A percentile compares a stretch with the other conserved stretches of the same genome.
phyloP scores from a whole-genome alignment of 305 asterid genomes.

The Fraxinus sp. region DNA sequence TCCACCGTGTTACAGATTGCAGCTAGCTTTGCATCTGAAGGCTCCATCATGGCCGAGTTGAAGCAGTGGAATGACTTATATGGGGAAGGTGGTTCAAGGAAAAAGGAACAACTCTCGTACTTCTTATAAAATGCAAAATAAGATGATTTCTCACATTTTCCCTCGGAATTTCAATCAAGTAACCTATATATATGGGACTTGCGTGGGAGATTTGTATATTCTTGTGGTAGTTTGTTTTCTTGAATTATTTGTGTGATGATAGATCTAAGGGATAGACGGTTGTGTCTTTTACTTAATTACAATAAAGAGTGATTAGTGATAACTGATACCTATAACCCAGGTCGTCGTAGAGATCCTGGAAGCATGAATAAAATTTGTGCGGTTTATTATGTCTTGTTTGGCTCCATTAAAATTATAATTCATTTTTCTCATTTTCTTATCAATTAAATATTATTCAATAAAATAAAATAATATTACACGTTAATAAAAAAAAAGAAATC shows the following conservation, averaged over 20 bases:
- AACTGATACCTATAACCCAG: not conserved
- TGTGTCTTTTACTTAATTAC: not conserved
- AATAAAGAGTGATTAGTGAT: not conserved
- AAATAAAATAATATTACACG: too few species aligned
- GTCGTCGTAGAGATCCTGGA: not conserved
- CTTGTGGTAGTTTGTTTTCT: not conserved
- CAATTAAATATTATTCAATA: too few species aligned
- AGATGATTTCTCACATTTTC: not conserved
- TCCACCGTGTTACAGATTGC: slow-evolving; percentile 49
- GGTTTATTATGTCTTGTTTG: not conserved
- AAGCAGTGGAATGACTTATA: slow-evolving; percentile 74
- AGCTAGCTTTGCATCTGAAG: slow-evolving; percentile 79
- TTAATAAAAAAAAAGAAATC: too few species aligned
- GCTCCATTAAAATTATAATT: too few species aligned
- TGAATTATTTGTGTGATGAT: not conserved
- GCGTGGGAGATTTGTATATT: not conserved
- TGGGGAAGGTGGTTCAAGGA: slow-evolving; percentile 89
- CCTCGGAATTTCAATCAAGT: not conserved
- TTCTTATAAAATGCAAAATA: slow-evolving; percentile 44
- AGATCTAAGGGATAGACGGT: not conserved
- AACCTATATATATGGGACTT: not conserved
- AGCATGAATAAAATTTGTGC: not conserved
- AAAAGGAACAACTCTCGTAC: slow-evolving; percentile 70
- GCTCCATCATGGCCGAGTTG: slow-evolving; percentile 68
- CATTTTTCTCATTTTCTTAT: too few species aligned